Evolutionary conservation across 164 flowering plant species (phyloP), one percentile per base, ranked within the genome.

Genomic region (Malania oleifera): DNA sequence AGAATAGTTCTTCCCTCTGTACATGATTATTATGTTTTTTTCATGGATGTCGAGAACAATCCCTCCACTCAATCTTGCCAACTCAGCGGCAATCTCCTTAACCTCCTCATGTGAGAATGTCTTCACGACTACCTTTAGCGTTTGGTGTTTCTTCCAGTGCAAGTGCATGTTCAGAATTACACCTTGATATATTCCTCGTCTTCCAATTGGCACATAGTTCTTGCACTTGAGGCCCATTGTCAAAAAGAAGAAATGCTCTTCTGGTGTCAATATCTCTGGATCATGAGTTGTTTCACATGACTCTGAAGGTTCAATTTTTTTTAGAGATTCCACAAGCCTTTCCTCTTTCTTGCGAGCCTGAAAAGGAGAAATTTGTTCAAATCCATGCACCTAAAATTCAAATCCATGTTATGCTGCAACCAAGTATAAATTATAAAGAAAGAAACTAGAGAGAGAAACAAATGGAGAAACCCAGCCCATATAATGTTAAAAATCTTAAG

Each of bases 71-170:
- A 95, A 75, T 69, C 91, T 79, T 14, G 99, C 95, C 26, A 95
- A 76, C 76, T 88, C 97, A 22, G 64, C 78, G 43, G 96, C 97
- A 55, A 95, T 85, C 65, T 89, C 93, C 73, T 81, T 85, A 43
- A 95, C 99, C 67, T 88, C 97, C 35, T 85, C 95, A 0, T 93
- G 79, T 2, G 93, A 57, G 68, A 88, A 95, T 27, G 97, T 88
- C 75, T 91, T 95, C 38, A 91, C 89, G 2, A 86, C 51, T 27
- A 95, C 96, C 70, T 88, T 57, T 59, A 95, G 46, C 19, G 96
- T 91, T 56, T 95, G 89, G 75, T 95, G 99, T 62, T 89, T 95
- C 77, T 95, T 95, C 99, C 97, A 95, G 54, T 95, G 99, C 69
- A 95, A 71, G 65, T 95, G 97, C 97, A 95, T 95, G 74, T 95